phyloP scores from a whole-genome alignment of 2,329 filamentous ascomycete species.

The Escovopsis sp. region DNA sequence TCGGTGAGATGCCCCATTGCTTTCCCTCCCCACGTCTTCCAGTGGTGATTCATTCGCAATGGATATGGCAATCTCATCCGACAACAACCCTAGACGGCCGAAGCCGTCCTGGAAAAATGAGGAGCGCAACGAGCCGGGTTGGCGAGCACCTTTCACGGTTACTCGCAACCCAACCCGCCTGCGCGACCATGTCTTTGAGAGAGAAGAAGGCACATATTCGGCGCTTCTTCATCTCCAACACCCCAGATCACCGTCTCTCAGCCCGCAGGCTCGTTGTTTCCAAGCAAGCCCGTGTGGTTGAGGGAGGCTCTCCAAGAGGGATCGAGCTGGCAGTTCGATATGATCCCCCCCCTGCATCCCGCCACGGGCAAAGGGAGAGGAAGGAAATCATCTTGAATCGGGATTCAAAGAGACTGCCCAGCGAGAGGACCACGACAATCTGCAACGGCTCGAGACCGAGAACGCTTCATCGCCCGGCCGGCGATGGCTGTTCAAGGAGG shows the following conservation, averaged over 20 bases:
- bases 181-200: constrained; percentile 59
- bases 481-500: constrained; percentile 23
- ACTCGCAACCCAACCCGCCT: constrained; percentile 10
- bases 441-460: constrained; percentile 40
- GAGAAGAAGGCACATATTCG: constrained; percentile 41
- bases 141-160: constrained; percentile 15
- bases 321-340: constrained; percentile 58
- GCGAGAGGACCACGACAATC: constrained; percentile 80
- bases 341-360: constrained; percentile 8
- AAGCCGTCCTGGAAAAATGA: constrained; percentile 22
- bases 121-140: constrained; percentile 15
- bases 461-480: constrained; percentile 13
- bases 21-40: constrained; percentile 1
- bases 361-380: background rate
- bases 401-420: constrained; percentile 32
- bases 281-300: constrained; percentile 30
- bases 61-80: constrained; percentile 42
- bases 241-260: constrained; percentile 50
- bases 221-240: constrained; percentile 61
- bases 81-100: constrained; percentile 53
- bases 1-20: constrained; percentile 45
- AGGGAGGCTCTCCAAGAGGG: constrained; percentile 50
- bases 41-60: constrained; percentile 1
- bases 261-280: constrained; percentile 26
- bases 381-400: constrained; percentile 8